These are phyloP conservation scores for Globisporangium takayamanum DNA, from an alignment of 352 stramenopile species.

Conservation along the genomic window DNA sequence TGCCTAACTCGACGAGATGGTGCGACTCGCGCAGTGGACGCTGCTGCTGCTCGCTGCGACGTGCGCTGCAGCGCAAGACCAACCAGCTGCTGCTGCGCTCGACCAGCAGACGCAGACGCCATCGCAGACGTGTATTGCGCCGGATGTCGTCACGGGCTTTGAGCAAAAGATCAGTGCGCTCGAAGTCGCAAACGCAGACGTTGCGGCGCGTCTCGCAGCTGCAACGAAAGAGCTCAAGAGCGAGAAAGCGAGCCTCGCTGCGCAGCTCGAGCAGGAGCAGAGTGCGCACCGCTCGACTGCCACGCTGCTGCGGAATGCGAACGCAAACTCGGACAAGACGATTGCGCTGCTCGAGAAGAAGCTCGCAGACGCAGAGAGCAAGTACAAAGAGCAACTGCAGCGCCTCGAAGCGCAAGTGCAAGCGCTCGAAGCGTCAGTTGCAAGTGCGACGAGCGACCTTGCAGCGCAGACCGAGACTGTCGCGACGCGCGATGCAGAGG, in stretches of 20 bases:
- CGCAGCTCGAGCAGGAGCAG: conserved; percentile 31
- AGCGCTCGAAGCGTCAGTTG: conserved; percentile 21
- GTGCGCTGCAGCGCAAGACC: conserved; percentile 18
- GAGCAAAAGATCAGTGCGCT: conserved; percentile 43
- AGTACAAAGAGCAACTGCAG: conserved; percentile 13
- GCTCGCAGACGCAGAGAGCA: conserved; percentile 16
- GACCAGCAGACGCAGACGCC: neutral
- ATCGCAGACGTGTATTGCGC: conserved; percentile 21
- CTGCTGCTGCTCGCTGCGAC: conserved; percentile 26
- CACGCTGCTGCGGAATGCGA: conserved; percentile 15
- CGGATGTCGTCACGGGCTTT: conserved; percentile 28
- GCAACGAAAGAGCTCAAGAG: conserved; percentile 22
- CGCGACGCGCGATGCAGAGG: conserved; percentile 21
- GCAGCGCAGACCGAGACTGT: conserved; percentile 23
- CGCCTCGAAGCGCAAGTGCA: conserved; percentile 27
- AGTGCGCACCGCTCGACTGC: conserved; percentile 14
- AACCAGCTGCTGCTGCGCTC: conserved; percentile 12
- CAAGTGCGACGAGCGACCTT: conserved; percentile 26
- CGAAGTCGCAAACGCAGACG: conserved; percentile 28
- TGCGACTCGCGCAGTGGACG: conserved; percentile 31
- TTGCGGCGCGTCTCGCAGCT: conserved; percentile 33
- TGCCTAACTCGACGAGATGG: conserved; percentile 11
- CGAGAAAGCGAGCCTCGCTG: conserved; percentile 31
- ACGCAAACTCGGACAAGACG: conserved; percentile 17
- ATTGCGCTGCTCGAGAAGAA: conserved; percentile 22